Conservation (phyloP, 352 stramenopile species). For the Pythium guiyangense region DNA sequence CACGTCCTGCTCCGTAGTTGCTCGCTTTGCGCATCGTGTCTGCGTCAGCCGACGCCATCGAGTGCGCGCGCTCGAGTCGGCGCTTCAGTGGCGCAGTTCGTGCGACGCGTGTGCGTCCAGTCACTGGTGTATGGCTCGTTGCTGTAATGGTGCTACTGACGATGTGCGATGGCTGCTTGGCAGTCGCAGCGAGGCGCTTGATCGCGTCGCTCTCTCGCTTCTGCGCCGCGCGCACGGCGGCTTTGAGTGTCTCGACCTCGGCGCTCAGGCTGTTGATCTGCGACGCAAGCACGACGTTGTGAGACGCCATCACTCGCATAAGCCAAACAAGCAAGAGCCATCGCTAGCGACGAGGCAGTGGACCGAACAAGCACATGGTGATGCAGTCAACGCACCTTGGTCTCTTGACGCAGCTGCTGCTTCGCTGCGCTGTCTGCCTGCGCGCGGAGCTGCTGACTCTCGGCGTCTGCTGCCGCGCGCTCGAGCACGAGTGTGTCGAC, state of each 20-base stretch:
- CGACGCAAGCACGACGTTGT: background rate
- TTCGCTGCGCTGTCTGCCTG: conserved; percentile 28
- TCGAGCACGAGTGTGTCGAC: conserved; percentile 26
- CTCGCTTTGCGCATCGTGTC: background rate
- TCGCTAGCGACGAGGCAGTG: background rate
- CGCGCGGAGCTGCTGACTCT: conserved; percentile 29
- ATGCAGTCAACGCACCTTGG: conserved; percentile 24
- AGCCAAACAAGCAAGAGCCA: background rate
- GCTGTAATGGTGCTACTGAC: background rate
- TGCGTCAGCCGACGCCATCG: background rate
- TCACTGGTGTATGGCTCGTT: background rate
- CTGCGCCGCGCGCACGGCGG: too few relatives aligned
- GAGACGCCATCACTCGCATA: background rate
- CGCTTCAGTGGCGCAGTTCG: conserved; percentile 1
- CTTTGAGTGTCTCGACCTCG: conserved; percentile 42
- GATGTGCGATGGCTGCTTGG: conserved; percentile 12
- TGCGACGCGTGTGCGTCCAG: background rate
- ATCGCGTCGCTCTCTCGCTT: conserved; percentile 44
- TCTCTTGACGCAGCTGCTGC: conserved; percentile 35
- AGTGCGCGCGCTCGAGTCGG: conserved; percentile 4
- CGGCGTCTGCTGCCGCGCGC: conserved; percentile 16
- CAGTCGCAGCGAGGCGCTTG: conserved; percentile 27
- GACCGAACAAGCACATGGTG: background rate
- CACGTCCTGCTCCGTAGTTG: conserved; percentile 2
- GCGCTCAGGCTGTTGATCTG: conserved; percentile 49